phyloP scores from a whole-genome alignment of 2,329 filamentous ascomycete species.

The Claviceps sorghi region DNA sequence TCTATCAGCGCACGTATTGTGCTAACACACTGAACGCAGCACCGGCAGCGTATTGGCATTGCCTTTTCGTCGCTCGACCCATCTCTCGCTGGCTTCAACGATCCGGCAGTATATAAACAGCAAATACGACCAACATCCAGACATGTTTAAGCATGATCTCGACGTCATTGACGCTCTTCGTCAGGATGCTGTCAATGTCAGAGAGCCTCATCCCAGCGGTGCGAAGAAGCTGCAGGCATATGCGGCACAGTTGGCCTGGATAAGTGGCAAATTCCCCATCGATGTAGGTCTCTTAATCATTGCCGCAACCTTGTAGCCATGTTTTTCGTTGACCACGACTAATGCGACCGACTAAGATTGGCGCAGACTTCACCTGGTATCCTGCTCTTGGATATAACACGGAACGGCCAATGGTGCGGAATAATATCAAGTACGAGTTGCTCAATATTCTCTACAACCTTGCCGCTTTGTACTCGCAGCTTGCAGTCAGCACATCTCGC shows the following conservation, averaged over 20 bases:
- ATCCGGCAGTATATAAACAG: constrained; percentile 92
- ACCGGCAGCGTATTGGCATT: constrained; percentile 54
- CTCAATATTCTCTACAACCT: constrained; percentile 91
- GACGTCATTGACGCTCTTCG: constrained; percentile 73
- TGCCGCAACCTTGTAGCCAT: not conserved
- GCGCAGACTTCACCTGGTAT: constrained; percentile 94
- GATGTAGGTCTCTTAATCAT: constrained; percentile 39
- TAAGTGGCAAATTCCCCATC: constrained; percentile 89
- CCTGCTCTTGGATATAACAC: constrained; percentile 83
- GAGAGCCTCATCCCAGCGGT: constrained; percentile 76
- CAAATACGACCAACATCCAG: constrained; percentile 97
- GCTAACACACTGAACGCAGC: constrained; percentile 7
- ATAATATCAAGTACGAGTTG: constrained; percentile 67
- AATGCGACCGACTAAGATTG: constrained; percentile 42
- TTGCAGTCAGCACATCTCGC: constrained; percentile 68
- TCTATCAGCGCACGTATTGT: not conserved
- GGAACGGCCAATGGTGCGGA: constrained; percentile 51
- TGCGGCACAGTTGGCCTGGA: constrained; percentile 83
- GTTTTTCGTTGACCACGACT: constrained; percentile 7
- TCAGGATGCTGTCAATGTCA: constrained; percentile 72
- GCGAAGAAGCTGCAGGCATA: constrained; percentile 82
- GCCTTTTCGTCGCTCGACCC: constrained; percentile 75
- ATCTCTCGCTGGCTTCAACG: constrained; percentile 62
- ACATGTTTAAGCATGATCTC: constrained; percentile 84
- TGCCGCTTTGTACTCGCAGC: constrained; percentile 81